These are phyloP conservation scores for Pestalotiopsis fici DNA, from an alignment of 2,329 filamentous ascomycete genomes.

Conservation along the genomic window DNA sequence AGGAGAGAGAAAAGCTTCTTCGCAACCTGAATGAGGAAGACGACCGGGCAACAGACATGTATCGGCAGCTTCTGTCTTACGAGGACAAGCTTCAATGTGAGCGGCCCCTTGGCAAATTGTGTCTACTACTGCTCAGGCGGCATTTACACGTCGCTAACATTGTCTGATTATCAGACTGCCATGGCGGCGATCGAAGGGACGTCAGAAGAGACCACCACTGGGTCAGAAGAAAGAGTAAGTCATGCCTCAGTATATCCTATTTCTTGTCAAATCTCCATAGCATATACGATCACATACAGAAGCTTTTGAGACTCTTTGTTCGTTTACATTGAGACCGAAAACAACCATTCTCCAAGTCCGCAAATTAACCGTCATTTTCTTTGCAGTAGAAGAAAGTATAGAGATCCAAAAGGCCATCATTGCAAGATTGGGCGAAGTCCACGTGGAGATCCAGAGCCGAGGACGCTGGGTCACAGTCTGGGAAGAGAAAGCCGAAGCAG, in stretches of 20 bases:
- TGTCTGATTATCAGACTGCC: too few relatives aligned
- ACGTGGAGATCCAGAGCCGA: slow-evolving; percentile 47
- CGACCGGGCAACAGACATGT: slow-evolving; percentile 35
- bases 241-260: neutral
- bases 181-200: too few relatives aligned
- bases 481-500: slow-evolving; percentile 19
- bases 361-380: neutral
- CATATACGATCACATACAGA: too few relatives aligned
- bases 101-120: slow-evolving; percentile 8
- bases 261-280: neutral
- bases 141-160: too few relatives aligned
- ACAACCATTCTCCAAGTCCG: neutral
- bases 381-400: slow-evolving; percentile 39
- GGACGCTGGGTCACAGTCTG: slow-evolving; percentile 38
- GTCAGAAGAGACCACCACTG: slow-evolving; percentile 42
- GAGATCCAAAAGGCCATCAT: slow-evolving; percentile 48
- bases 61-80: slow-evolving; percentile 35
- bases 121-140: neutral
- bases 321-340: too few relatives aligned
- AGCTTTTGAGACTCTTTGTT: too few relatives aligned
- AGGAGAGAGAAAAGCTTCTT: slow-evolving; percentile 49
- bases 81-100: slow-evolving; percentile 30
- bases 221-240: slow-evolving; percentile 35
- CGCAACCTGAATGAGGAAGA: slow-evolving; percentile 41
- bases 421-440: slow-evolving; percentile 48